A percentile compares a stretch with the other conserved stretches of the same genome.
Evolutionary conservation across 2,329 filamentous ascomycete genomes (phyloP).

Genomic region (Talaromyces albobiverticillius): DNA sequence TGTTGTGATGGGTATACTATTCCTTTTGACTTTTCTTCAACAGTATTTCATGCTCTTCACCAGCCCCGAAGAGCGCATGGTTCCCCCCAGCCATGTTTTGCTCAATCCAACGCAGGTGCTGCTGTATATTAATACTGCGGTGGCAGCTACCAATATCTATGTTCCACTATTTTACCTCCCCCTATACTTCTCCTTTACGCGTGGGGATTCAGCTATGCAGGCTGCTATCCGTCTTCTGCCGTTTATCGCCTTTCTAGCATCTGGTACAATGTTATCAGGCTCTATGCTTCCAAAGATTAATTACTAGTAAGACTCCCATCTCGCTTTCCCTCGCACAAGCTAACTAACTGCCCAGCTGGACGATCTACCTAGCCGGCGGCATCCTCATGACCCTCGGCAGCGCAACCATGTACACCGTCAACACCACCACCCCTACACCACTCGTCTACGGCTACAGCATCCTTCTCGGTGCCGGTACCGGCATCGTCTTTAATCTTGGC

Average conservation of each 20-base stretch:
- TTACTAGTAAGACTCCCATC: not conserved
- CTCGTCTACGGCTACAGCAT: not conserved
- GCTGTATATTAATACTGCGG: not conserved
- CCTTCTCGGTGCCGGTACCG: not conserved
- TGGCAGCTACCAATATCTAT: not conserved
- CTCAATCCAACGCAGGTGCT: not conserved
- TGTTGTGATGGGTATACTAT: not conserved
- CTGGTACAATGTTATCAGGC: not conserved
- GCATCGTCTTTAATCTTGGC: not conserved
- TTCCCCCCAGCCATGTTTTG: slow-evolving; percentile 8
- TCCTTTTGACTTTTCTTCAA: not conserved
- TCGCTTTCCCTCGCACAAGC: not conserved
- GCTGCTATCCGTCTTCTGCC: not conserved
- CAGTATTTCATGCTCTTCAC: not conserved
- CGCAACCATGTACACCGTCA: not conserved
- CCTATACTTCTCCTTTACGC: not conserved
- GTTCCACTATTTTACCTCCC: not conserved
- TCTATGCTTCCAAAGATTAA: slow-evolving; percentile 15
- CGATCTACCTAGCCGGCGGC: not conserved
- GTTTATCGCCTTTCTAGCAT: not conserved
- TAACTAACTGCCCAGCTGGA: not conserved
- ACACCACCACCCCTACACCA: not conserved
- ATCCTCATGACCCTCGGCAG: not conserved
- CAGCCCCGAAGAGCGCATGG: not conserved
- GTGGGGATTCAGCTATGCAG: not conserved